A percentile compares a stretch with the other conserved stretches of the same genome.
These are phyloP conservation scores for Neurospora sp. DNA, from an alignment of 495 filamentous ascomycete species.

Conservation along the genomic window DNA sequence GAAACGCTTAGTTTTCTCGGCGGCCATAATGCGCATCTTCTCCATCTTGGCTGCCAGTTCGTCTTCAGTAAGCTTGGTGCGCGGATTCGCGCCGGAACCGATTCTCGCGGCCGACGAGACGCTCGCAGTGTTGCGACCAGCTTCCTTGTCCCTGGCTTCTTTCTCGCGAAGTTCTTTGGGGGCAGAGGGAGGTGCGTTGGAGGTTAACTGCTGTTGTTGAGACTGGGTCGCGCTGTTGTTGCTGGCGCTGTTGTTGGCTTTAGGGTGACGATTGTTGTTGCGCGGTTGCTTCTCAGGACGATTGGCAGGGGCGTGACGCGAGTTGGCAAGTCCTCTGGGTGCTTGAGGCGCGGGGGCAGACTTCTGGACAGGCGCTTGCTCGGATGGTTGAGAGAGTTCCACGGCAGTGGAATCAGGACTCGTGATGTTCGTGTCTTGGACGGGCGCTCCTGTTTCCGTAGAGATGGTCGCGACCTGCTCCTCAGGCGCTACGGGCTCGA, in stretches of 20 bases:
- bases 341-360: neutral
- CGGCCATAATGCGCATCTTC: constrained; percentile 35
- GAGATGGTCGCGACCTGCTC: constrained; percentile 3
- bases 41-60: constrained; percentile 44
- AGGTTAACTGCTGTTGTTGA: constrained; percentile 1
- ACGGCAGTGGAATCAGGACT: constrained; percentile 14
- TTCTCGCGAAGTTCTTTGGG: constrained; percentile 3
- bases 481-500: constrained; percentile 28
- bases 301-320: constrained; percentile 24
- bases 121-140: constrained; percentile 19
- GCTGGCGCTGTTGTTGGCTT: neutral
- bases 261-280: constrained; percentile 2
- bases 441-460: neutral
- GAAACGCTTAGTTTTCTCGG: constrained; percentile 38
- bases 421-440: neutral
- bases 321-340: constrained; percentile 26
- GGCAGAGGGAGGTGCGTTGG: constrained; percentile 1
- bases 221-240: constrained; percentile 2
- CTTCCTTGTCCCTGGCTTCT: neutral
- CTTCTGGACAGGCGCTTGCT: neutral
- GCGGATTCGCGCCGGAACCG: constrained; percentile 37
- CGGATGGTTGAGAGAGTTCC: neutral
- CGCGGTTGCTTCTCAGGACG: constrained; percentile 13
- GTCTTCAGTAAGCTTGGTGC: constrained; percentile 42
- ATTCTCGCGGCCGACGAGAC: constrained; percentile 26